phyloP scores from a whole-genome alignment of 2,329 filamentous ascomycete genomes.

The Cladophialophora chaetospira region DNA sequence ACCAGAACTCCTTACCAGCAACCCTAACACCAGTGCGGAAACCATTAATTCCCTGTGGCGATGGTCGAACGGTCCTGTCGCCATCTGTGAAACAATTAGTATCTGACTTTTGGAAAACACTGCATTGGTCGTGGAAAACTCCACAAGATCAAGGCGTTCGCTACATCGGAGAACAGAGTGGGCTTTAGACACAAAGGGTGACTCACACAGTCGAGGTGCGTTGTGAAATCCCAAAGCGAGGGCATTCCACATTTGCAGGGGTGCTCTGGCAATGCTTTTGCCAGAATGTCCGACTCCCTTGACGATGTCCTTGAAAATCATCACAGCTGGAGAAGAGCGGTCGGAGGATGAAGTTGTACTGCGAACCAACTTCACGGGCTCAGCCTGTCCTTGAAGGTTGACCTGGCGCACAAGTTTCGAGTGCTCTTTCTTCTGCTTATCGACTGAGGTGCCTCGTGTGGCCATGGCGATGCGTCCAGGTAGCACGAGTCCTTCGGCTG shows the following conservation, averaged over 20 bases:
- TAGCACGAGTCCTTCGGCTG: constrained; percentile 22
- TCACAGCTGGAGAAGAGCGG: constrained; percentile 12
- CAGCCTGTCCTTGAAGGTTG: constrained; percentile 31
- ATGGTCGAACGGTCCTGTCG: constrained; percentile 50
- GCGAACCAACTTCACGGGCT: constrained; percentile 19
- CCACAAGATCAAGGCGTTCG: no score
- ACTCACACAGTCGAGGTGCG: constrained; percentile 50
- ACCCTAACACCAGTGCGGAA: constrained; percentile 49
- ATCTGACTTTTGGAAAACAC: no score
- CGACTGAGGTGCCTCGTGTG: constrained; percentile 21
- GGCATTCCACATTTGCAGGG: constrained; percentile 53
- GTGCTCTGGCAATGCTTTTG: constrained; percentile 36
- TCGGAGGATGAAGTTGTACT: constrained; percentile 18
- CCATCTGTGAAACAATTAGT: constrained; percentile 38
- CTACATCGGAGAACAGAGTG: no score
- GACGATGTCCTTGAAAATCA: constrained; percentile 29
- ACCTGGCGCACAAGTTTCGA: constrained; percentile 10
- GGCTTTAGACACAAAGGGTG: no score
- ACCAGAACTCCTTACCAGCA: constrained; percentile 48
- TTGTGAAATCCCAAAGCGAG: constrained; percentile 57
- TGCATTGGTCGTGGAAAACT: no score
- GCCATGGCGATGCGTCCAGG: constrained; percentile 30
- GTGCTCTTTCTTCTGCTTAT: constrained; percentile 20
- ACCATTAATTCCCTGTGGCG: constrained; percentile 46
- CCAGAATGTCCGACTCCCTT: constrained; percentile 30